phyloP scores from a whole-genome alignment of 2,329 filamentous ascomycete genomes.

The Fusarium nurragi region DNA sequence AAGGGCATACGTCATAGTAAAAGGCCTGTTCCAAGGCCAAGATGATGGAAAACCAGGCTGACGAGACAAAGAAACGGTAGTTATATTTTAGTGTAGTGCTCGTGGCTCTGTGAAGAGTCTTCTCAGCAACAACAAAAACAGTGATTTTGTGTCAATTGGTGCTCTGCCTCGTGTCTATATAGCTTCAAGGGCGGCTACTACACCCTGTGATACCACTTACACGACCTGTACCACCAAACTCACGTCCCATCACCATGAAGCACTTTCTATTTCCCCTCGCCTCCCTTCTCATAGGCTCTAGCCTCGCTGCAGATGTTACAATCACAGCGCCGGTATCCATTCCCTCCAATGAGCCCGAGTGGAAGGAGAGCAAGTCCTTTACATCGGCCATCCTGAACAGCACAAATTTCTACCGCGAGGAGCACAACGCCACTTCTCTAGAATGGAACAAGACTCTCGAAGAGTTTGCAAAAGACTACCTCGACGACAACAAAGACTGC shows the following conservation, averaged over 20 bases:
- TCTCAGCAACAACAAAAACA: neutral
- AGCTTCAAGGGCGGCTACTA: slow-evolving; percentile 1
- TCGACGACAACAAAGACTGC: slow-evolving; percentile 53
- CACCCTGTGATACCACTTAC: slow-evolving; percentile 20
- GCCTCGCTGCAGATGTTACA: slow-evolving; percentile 44
- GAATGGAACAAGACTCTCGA: slow-evolving; percentile 73
- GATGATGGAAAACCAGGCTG: slow-evolving; percentile 26
- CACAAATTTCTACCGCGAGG: slow-evolving; percentile 71
- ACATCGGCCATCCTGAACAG: slow-evolving; percentile 67
- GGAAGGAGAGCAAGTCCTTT: slow-evolving; percentile 51
- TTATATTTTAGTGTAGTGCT: slow-evolving; percentile 8
- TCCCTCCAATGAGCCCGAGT: slow-evolving; percentile 51
- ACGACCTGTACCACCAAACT: slow-evolving; percentile 7
- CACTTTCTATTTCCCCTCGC: slow-evolving; percentile 12
- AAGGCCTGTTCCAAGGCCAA: slow-evolving; percentile 36
- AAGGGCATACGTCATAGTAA: slow-evolving; percentile 35
- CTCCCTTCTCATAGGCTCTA: slow-evolving; percentile 16
- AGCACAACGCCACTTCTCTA: slow-evolving; percentile 68
- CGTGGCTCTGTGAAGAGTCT: neutral
- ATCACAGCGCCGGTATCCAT: slow-evolving; percentile 48
- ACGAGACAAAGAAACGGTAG: slow-evolving; percentile 12
- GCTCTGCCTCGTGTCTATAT: neutral
- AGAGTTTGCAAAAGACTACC: slow-evolving; percentile 62
- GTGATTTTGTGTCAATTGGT: neutral
- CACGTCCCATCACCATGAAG: slow-evolving; percentile 28